Percentiles rank a stretch among this genome's conserved stretches.
These are phyloP conservation scores for Fusarium heterosporum DNA, from an alignment of 2,329 filamentous ascomycete species.

Conservation along the genomic window DNA sequence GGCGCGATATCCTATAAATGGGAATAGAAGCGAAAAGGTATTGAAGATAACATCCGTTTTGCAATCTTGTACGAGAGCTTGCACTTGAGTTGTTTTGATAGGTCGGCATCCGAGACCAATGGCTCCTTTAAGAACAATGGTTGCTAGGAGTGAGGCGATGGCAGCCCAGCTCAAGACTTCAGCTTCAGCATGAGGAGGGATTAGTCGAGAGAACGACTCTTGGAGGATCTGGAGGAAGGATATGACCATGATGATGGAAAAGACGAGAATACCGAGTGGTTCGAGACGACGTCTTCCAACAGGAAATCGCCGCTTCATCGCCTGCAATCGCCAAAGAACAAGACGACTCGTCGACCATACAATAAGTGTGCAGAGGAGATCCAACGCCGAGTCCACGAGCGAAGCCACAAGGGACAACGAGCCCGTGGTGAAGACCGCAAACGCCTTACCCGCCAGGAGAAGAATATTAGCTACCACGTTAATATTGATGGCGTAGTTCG, in stretches of 20 bases:
- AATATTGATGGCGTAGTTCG: constrained; percentile 78
- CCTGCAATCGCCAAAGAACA: constrained; percentile 67
- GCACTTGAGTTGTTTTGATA: constrained; percentile 84
- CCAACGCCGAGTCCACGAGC: constrained; percentile 80
- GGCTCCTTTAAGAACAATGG: constrained; percentile 81
- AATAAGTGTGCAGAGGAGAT: constrained; percentile 82
- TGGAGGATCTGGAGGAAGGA: constrained; percentile 81
- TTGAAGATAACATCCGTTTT: constrained; percentile 87
- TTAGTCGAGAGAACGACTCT: constrained; percentile 72
- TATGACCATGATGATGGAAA: constrained; percentile 85
- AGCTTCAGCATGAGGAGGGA: constrained; percentile 65
- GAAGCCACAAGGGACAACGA: constrained; percentile 82
- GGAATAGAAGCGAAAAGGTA: constrained; percentile 87
- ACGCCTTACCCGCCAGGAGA: constrained; percentile 77
- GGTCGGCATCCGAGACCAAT: constrained; percentile 87
- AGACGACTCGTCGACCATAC: constrained; percentile 81
- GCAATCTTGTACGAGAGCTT: constrained; percentile 66
- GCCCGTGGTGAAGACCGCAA: constrained; percentile 81
- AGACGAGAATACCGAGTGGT: constrained; percentile 80
- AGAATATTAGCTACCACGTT: constrained; percentile 81
- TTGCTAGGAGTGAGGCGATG: constrained; percentile 70
- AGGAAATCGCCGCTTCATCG: constrained; percentile 73
- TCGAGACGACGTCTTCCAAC: constrained; percentile 77
- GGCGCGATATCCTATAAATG: constrained; percentile 71
- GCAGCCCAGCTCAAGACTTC: constrained; percentile 48